A percentile compares a stretch with the other conserved stretches of the same genome.
Conservation (phyloP, 2,329 filamentous ascomycete genomes). For the Talaromyces pinophilus region DNA sequence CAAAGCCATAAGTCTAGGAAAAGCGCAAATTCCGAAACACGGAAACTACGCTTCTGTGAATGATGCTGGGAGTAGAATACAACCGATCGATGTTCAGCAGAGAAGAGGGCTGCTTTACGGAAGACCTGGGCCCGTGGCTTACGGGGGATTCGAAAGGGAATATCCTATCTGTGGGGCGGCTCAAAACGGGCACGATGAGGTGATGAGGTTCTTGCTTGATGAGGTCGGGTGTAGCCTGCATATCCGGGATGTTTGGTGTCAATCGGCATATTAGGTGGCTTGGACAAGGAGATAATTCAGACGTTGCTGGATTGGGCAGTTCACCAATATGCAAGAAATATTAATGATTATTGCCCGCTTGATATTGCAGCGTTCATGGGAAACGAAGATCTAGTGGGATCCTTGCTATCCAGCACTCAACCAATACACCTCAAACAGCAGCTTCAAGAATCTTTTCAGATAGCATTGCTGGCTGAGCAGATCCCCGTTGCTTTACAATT, state of each 20-base stretch:
- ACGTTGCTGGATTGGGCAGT: background rate
- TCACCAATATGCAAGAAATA: slow-evolving; percentile 1
- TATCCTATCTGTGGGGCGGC: background rate
- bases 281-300: background rate
- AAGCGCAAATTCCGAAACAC: background rate
- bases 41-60: background rate
- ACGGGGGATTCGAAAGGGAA: background rate
- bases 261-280: background rate
- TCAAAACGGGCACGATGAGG: slow-evolving; percentile 1
- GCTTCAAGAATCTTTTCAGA: background rate
- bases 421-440: background rate
- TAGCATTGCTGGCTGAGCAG: background rate
- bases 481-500: background rate
- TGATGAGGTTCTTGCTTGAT: slow-evolving; percentile 12
- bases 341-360: background rate
- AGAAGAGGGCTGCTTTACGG: too few relatives aligned
- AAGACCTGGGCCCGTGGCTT: too few relatives aligned
- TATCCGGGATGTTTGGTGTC: slow-evolving; percentile 9
- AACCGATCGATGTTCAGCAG: too few relatives aligned
- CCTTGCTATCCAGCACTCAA: background rate
- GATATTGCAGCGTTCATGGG: slow-evolving; percentile 8
- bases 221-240: background rate
- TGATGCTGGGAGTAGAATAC: background rate
- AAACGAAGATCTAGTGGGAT: background rate
- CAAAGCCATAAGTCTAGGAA: slow-evolving; percentile 4